A percentile compares a stretch with the other conserved stretches of the same genome.
Evolutionary conservation across 192 early-diverging fungal genomes (phyloP).

Genomic region (Pilaira anomala): DNA sequence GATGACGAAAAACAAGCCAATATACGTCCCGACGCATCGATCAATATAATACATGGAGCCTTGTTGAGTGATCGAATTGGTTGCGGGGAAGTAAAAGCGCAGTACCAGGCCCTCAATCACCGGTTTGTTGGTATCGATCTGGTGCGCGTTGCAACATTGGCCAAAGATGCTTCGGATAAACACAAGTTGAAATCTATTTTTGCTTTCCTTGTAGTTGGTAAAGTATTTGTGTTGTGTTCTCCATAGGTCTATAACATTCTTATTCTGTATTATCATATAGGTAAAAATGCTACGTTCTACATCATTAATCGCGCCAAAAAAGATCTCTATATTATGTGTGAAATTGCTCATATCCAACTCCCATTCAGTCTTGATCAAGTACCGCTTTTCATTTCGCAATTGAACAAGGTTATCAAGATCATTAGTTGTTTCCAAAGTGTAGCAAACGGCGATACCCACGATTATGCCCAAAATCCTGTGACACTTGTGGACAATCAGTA

Average conservation of each 20-base stretch:
- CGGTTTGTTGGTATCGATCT: constrained; percentile 8
- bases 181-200: constrained; percentile 11
- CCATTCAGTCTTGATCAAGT: constrained; percentile 13
- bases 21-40: constrained; percentile 8
- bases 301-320: constrained; percentile 1
- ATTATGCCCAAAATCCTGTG: no score
- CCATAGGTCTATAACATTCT: constrained; percentile 8
- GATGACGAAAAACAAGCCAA: constrained; percentile 4
- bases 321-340: constrained; percentile 8
- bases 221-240: constrained; percentile 13
- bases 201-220: constrained; percentile 13
- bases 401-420: constrained; percentile 11
- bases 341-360: constrained; percentile 12
- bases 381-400: constrained; percentile 9
- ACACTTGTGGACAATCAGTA: no score
- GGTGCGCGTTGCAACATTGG: constrained; percentile 14
- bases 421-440: constrained; percentile 12
- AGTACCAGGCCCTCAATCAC: constrained; percentile 10
- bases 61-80: constrained; percentile 14
- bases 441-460: constrained; percentile 11
- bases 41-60: constrained; percentile 13
- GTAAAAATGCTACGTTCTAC: constrained; percentile 1
- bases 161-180: constrained; percentile 19
- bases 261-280: constrained; percentile 9
- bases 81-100: constrained; percentile 17